Conservation (phyloP, 495 filamentous ascomycete genomes). For the Talaromyces trachyspermus region DNA sequence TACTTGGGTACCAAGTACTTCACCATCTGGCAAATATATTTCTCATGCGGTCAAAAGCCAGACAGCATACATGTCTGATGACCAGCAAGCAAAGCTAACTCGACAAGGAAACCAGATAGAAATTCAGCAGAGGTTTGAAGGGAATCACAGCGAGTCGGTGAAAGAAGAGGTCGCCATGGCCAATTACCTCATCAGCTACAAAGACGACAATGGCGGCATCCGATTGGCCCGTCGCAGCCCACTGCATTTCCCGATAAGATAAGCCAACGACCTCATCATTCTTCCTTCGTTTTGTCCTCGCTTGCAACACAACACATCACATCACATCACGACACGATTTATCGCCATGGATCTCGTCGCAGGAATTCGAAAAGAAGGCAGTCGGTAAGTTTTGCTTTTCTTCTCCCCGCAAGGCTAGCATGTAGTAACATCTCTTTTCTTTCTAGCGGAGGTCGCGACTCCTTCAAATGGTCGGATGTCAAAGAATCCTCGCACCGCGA, state of each 20-base stretch:
- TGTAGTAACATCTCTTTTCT: slow-evolving; percentile 8
- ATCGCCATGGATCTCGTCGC: slow-evolving; percentile 84
- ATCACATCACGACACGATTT: background rate
- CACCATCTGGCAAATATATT: background rate
- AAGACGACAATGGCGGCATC: background rate
- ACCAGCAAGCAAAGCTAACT: no score
- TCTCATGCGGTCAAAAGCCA: background rate
- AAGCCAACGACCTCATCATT: background rate
- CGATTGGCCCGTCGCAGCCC: background rate
- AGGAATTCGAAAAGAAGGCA: slow-evolving; percentile 86
- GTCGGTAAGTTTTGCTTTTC: slow-evolving; percentile 56
- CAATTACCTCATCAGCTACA: no score
- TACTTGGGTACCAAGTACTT: no score
- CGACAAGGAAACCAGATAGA: background rate
- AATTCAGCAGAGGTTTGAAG: background rate
- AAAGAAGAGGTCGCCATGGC: background rate
- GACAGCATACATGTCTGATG: background rate
- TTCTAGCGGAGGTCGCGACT: slow-evolving; percentile 73
- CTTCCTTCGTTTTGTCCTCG: background rate
- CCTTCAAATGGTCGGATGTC: slow-evolving; percentile 96
- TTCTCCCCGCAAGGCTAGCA: no score
- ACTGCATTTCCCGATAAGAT: slow-evolving; percentile 1
- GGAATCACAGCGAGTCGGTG: background rate
- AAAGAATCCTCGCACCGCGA: slow-evolving; percentile 80
- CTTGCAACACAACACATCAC: background rate